Evolutionary conservation across 208 protist genomes (phyloP).

Genomic region (Trypanosoma platydactyli): DNA sequence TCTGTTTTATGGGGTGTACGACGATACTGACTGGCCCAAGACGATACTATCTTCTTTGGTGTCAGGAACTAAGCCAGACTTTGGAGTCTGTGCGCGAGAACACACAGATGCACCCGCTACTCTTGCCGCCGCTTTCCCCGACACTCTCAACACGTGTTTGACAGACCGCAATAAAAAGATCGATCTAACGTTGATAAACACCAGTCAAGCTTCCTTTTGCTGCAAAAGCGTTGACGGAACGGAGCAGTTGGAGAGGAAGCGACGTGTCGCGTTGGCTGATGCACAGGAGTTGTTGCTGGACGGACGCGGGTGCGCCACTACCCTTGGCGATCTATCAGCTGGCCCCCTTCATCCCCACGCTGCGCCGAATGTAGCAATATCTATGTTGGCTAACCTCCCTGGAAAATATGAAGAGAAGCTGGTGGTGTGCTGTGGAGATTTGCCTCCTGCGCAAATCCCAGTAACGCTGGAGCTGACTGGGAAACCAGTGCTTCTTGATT

Average conservation of each 20-base stretch:
- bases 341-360: slow-evolving; percentile 35
- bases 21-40: not conserved
- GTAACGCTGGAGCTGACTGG: slow-evolving; percentile 65
- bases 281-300: slow-evolving; percentile 75
- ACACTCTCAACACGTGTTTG: too few relatives aligned
- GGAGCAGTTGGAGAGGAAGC: slow-evolving; percentile 51
- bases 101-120: too few relatives aligned
- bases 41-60: not conserved
- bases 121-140: too few relatives aligned
- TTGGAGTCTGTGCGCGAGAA: not conserved
- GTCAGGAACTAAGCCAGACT: not conserved
- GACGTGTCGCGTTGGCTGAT: slow-evolving; percentile 44
- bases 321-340: slow-evolving; percentile 27
- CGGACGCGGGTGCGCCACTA: slow-evolving; percentile 62
- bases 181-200: not conserved
- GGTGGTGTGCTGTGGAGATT: slow-evolving; percentile 43
- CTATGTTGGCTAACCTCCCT: slow-evolving; percentile 70
- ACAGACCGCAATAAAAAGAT: not conserved
- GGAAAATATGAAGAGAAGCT: slow-evolving; percentile 76
- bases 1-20: slow-evolving; percentile 27
- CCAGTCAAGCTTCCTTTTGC: slow-evolving; percentile 56
- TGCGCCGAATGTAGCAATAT: slow-evolving; percentile 34
- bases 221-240: slow-evolving; percentile 54
- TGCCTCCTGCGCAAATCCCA: slow-evolving; percentile 53
- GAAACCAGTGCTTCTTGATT: slow-evolving; percentile 79